Conservation (phyloP, 345 rosid genomes). For the Gossypium sturtianum region DNA sequence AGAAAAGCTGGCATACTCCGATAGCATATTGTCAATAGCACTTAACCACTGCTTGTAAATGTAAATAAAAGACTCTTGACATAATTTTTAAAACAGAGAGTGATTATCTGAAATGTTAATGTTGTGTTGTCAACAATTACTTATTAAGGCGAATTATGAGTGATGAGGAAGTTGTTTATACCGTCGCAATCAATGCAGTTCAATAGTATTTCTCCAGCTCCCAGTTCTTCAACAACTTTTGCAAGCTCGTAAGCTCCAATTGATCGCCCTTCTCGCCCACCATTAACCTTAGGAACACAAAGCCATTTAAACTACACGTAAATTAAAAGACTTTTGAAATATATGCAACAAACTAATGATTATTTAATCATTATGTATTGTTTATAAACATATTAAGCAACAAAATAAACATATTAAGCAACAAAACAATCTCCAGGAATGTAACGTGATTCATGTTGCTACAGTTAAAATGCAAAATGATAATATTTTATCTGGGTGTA, state of each 20-base stretch:
- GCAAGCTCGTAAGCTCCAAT: constrained; percentile 99
- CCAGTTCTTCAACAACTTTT: constrained; percentile 85
- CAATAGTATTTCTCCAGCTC: constrained; percentile 92
- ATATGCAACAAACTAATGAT: background rate
- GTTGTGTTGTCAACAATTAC: background rate
- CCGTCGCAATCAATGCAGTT: constrained; percentile 99
- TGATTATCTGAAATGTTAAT: background rate
- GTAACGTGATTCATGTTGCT: background rate
- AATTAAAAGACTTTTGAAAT: background rate
- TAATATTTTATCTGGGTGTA: background rate
- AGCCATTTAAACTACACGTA: constrained; percentile 1
- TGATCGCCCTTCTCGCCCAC: constrained; percentile 96
- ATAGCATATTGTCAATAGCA: background rate
- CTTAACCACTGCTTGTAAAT: background rate
- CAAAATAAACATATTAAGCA: background rate
- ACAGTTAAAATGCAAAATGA: background rate
- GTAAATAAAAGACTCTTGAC: background rate
- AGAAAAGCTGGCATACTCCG: background rate
- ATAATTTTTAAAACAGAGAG: background rate
- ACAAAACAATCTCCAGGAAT: background rate
- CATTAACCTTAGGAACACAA: constrained; percentile 54
- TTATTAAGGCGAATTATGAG: background rate
- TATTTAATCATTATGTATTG: background rate
- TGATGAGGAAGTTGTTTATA: constrained; percentile 18
- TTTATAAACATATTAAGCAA: background rate